Conservation (phyloP, 2,329 filamentous ascomycete genomes). For the Alternaria sp. region DNA sequence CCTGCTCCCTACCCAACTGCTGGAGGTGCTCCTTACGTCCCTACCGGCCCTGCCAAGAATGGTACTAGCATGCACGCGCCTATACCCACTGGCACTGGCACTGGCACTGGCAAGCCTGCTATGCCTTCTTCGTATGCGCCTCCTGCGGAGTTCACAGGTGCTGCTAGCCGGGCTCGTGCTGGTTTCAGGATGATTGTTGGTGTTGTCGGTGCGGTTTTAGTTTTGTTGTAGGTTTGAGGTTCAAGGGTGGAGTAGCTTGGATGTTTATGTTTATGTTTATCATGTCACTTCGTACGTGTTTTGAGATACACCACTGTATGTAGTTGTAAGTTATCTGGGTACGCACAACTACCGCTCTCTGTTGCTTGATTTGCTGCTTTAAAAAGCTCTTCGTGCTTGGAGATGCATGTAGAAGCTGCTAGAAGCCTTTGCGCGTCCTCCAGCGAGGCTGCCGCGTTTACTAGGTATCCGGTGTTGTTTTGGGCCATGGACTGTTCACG, state of each 20-base stretch:
- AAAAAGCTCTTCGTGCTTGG: background rate
- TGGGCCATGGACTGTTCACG: background rate
- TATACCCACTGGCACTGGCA: constrained; percentile 27
- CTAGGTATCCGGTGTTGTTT: background rate
- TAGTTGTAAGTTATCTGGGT: constrained; percentile 12
- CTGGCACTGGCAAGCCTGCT: constrained; percentile 24
- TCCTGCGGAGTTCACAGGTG: constrained; percentile 35
- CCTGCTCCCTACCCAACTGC: constrained; percentile 20
- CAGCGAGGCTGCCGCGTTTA: background rate
- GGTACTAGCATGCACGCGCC: constrained; percentile 22
- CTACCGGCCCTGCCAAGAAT: constrained; percentile 18
- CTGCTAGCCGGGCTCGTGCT: constrained; percentile 35
- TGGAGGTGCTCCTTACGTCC: constrained; percentile 15
- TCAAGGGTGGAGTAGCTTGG: background rate
- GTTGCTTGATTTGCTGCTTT: background rate
- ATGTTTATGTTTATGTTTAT: constrained; percentile 14
- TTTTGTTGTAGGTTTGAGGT: constrained; percentile 33
- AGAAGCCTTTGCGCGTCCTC: background rate
- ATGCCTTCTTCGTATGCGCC: constrained; percentile 25
- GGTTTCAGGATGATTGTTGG: constrained; percentile 32
- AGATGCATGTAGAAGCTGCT: background rate
- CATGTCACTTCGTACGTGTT: constrained; percentile 10
- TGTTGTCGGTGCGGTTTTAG: constrained; percentile 31
- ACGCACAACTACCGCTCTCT: background rate
- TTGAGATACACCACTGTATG: constrained; percentile 8